Conservation (phyloP, 106 monocot species). For the Acorus gramineus region DNA sequence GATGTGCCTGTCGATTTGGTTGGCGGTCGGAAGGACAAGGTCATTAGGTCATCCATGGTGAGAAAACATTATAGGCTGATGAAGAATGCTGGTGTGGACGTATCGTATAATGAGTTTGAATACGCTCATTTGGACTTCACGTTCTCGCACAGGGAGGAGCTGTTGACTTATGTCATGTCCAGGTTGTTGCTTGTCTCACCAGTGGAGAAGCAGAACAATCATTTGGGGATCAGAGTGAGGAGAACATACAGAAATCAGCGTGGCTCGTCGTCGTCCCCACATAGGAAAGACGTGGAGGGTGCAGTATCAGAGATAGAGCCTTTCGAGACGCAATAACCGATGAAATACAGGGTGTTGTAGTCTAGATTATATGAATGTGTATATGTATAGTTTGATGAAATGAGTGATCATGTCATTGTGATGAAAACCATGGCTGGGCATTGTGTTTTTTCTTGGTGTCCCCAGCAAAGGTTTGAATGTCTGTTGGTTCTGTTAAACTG, state of each 20-base stretch:
- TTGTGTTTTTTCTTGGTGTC: too few species aligned
- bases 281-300: not conserved
- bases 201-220: constrained; percentile 8
- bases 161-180: constrained; percentile 86
- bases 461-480: too few species aligned
- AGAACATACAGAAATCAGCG: constrained; percentile 16
- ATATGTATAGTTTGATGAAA: too few species aligned
- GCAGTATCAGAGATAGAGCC: not conserved
- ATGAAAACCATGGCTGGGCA: too few species aligned
- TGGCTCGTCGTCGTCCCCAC: not conserved
- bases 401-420: too few species aligned
- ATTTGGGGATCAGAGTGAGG: constrained; percentile 17
- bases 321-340: not conserved
- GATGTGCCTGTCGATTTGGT: constrained; percentile 87
- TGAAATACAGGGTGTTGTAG: too few species aligned
- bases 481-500: too few species aligned
- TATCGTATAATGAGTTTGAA: constrained; percentile 75
- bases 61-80: constrained; percentile 84
- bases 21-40: constrained; percentile 75
- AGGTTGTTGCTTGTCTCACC: constrained; percentile 33
- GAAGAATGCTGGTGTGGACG: constrained; percentile 59
- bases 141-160: constrained; percentile 89
- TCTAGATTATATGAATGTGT: too few species aligned
- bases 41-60: constrained; percentile 85
- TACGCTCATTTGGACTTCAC: constrained; percentile 95